Evolutionary conservation across 768 basidiomycete species (phyloP).

Genomic region (Collybiopsis luxurians): DNA sequence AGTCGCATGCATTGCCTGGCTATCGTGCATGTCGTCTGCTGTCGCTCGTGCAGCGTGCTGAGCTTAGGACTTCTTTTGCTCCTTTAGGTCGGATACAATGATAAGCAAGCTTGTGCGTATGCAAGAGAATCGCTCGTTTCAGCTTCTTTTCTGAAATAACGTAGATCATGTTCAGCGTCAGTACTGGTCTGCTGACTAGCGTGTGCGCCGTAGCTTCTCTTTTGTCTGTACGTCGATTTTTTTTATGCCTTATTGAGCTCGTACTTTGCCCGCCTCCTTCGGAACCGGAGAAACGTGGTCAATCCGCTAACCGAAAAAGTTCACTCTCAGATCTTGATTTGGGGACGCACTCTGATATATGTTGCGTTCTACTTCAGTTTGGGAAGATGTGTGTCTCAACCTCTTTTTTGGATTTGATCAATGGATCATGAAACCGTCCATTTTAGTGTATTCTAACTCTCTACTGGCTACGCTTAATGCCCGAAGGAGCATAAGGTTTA

Average conservation of each 20-base stretch:
- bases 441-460: constrained; percentile 59
- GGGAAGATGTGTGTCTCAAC: constrained; percentile 39
- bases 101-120: constrained; percentile 33
- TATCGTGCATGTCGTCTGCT: background rate
- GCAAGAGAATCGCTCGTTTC: background rate
- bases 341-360: constrained; percentile 51
- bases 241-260: background rate
- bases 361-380: constrained; percentile 58
- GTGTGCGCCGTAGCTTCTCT: constrained; percentile 43
- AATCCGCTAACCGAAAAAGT: background rate
- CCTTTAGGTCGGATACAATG: constrained; percentile 41
- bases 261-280: background rate
- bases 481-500: constrained; percentile 19
- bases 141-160: background rate
- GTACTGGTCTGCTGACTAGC: constrained; percentile 39
- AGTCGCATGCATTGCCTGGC: constrained; percentile 6
- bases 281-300: background rate
- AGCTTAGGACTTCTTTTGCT: constrained; percentile 17
- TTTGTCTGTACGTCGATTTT: constrained; percentile 28
- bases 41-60: background rate
- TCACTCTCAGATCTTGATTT: constrained; percentile 39
- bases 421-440: too few species aligned
- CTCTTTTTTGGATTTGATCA: too few species aligned
- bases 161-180: constrained; percentile 38
- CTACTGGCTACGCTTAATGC: constrained; percentile 54